Evolutionary conservation across 768 basidiomycete genomes (phyloP), one percentile per base, ranked within the genome.

Genomic region (Hydnum rufescens): DNA sequence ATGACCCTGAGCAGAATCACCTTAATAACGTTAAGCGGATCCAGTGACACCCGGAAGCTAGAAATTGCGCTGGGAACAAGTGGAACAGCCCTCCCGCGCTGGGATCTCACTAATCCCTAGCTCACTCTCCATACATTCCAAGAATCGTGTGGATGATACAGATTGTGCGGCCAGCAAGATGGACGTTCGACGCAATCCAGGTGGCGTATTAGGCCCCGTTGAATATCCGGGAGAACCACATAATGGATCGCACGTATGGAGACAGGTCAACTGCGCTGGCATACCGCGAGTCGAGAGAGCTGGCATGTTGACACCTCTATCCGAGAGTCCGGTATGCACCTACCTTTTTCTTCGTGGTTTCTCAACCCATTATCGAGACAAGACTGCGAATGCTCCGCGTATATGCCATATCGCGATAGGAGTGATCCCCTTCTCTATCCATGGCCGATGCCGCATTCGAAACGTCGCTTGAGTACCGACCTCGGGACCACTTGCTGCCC

Each of bases 361-460:
- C 50, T 25, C 51, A 53, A 60, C 71, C 77, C 71, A 87, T 68
- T 86, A 87, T 88, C 57, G 75, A 88, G 68, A 79, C 80, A 60
- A 92, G 88, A 62, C 87, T 90, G 57, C 76, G 68, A 51, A 90
- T 82, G 58, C 86, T 88, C 65, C 80, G 70, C 42, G 76, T 59
- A 63, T 87, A 85, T 1, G 56, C 51, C 53, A 70, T 55, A 42
- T 44, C 53, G 65, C 44, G 58, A 62, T 49, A 65, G 58, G 54
- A 68, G 61, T 66, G 63, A 19, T 70, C 71, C 3, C 64, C 67
- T 16, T 55, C 53, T 23, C 47, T 42, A 16, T 51, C 56, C 19
- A 42, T n/a, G n/a, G n/a, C n/a, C 22, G 4, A 53, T 52, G 22
- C 53, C 47, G 2, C 44, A 16, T 16, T 13, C 13, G 16, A 25